Conservation (phyloP, 2,329 filamentous ascomycete species). For the Sporothrix euskadiensis region DNA sequence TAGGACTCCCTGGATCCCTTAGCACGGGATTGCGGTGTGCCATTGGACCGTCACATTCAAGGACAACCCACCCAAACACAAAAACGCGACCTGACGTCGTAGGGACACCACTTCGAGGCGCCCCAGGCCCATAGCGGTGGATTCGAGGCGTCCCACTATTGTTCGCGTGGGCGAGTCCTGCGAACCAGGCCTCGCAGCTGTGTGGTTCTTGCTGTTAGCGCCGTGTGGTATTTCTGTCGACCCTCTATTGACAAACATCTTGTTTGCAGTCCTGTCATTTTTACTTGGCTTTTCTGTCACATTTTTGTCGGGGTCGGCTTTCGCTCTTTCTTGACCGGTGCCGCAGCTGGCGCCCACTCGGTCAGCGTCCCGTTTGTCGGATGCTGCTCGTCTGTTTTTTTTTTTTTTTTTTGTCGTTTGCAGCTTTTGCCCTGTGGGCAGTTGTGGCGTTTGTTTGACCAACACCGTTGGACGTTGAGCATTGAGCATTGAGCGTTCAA, state of each 20-base stretch:
- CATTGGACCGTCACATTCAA: slow-evolving; percentile 4
- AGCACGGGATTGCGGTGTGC: not conserved
- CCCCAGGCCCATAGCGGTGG: slow-evolving; percentile 13
- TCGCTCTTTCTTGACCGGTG: slow-evolving; percentile 11
- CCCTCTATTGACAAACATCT: not conserved
- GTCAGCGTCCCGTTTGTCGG: not conserved
- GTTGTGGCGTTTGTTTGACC: not conserved
- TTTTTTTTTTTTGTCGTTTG: not conserved
- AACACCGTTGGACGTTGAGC: not conserved
- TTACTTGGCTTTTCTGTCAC: not conserved
- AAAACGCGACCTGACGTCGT: slow-evolving; percentile 2
- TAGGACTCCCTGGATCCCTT: not conserved
- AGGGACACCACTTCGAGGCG: slow-evolving; percentile 6
- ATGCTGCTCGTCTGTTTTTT: not conserved
- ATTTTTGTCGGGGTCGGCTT: not conserved
- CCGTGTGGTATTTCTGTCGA: not conserved
- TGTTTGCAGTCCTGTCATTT: slow-evolving; percentile 11
- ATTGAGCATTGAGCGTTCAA: not conserved
- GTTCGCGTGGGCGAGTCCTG: not conserved
- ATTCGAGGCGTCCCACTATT: slow-evolving; percentile 7
- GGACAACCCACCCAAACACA: not conserved
- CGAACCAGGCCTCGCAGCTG: not conserved
- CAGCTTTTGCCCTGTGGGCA: not conserved
- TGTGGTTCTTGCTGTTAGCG: slow-evolving; percentile 7
- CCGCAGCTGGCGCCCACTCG: not conserved